phyloP scores from a whole-genome alignment of 768 basidiomycete genomes.

The Naganishia antarctica region DNA sequence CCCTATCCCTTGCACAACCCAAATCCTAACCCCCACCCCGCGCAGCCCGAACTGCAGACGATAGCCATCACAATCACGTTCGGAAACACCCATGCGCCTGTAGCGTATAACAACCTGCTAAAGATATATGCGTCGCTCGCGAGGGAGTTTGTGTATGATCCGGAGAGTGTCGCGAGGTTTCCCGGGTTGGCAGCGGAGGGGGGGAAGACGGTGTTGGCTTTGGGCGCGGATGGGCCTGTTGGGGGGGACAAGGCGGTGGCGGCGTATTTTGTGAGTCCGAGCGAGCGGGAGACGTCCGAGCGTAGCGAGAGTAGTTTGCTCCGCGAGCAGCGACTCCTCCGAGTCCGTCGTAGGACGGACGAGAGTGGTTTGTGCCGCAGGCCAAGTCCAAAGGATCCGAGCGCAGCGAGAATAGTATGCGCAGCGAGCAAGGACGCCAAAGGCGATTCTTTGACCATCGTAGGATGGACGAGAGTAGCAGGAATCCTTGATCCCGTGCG shows the following conservation, averaged over 20 bases:
- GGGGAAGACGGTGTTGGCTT: slow-evolving; percentile 60
- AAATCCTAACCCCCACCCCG: no score
- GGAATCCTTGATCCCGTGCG: no score
- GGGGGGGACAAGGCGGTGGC: slow-evolving; percentile 69
- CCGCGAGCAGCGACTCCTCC: no score
- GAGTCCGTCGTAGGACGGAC: no score
- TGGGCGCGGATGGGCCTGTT: slow-evolving; percentile 64
- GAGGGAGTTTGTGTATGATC: slow-evolving; percentile 53
- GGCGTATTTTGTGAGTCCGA: slow-evolving; percentile 63
- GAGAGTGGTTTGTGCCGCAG: no score
- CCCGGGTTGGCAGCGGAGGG: slow-evolving; percentile 48
- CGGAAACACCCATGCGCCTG: slow-evolving; percentile 45
- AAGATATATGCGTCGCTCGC: slow-evolving; percentile 69
- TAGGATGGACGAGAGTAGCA: no score
- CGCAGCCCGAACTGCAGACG: slow-evolving; percentile 68
- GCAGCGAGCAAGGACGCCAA: no score
- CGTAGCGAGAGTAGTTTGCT: no score
- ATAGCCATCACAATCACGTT: slow-evolving; percentile 70
- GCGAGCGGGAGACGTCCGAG: no score
- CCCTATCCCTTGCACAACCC: background rate
- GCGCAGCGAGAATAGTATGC: no score
- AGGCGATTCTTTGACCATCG: no score
- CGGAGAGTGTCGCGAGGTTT: slow-evolving; percentile 58
- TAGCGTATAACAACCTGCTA: slow-evolving; percentile 62
- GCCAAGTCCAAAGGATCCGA: no score